A percentile compares a stretch with the other conserved stretches of the same genome.
Evolutionary conservation across 2,329 filamentous ascomycete genomes (phyloP).

Genomic region (Clonostachys chloroleuca): DNA sequence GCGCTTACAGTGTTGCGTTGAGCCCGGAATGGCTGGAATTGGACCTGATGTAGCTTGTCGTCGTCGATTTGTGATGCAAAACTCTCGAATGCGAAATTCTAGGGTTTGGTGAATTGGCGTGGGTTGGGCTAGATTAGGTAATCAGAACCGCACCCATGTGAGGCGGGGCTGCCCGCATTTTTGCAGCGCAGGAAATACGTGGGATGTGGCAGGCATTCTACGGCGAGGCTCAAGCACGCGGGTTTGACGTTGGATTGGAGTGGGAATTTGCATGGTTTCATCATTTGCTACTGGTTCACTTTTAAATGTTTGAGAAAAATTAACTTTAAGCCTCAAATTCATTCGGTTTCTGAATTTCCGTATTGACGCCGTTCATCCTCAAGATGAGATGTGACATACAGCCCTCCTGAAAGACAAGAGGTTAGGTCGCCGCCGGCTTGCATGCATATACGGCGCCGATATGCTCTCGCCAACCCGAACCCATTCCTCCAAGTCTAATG

Average conservation of each 20-base stretch:
- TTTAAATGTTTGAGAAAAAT: conserved; percentile 18
- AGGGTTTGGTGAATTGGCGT: conserved; percentile 34
- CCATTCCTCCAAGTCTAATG: conserved; percentile 28
- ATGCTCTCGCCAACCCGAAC: conserved; percentile 18
- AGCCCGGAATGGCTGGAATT: conserved; percentile 24
- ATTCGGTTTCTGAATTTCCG: conserved; percentile 49
- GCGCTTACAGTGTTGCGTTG: conserved; percentile 24
- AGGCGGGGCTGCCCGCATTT: too few species aligned
- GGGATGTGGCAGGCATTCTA: background rate
- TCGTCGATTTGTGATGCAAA: conserved; percentile 32
- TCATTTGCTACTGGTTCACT: conserved; percentile 3
- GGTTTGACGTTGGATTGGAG: too few species aligned
- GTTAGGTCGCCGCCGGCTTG: conserved; percentile 25
- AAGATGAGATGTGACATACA: conserved; percentile 59
- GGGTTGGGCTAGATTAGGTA: conserved; percentile 22
- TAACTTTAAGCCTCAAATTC: conserved; percentile 28
- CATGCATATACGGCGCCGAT: conserved; percentile 1
- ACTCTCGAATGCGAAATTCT: conserved; percentile 32
- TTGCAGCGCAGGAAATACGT: background rate
- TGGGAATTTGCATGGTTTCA: too few species aligned
- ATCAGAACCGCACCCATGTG: background rate
- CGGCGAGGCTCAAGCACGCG: too few species aligned
- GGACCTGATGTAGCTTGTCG: conserved; percentile 18
- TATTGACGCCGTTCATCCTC: conserved; percentile 63
- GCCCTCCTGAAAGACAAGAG: conserved; percentile 53